phyloP scores from a whole-genome alignment of 1,284 basidiomycete species.

The Marasmius sp. region DNA sequence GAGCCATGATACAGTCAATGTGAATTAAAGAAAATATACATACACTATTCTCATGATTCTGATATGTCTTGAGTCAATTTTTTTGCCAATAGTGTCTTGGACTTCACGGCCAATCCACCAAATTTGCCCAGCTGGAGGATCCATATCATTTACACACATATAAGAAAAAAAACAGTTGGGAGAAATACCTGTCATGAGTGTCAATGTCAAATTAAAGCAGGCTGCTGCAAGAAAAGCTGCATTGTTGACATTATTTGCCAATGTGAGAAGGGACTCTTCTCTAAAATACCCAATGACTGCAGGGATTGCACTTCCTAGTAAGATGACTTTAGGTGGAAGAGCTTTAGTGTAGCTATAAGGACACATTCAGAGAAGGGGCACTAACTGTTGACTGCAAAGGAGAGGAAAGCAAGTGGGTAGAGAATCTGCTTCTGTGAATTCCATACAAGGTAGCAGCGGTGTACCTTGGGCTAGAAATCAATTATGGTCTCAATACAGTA shows the following conservation, averaged over 20 bases:
- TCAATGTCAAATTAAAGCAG: not conserved
- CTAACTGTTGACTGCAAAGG: not conserved
- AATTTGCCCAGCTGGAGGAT: not conserved
- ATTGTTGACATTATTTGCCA: not conserved
- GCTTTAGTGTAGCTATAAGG: not conserved
- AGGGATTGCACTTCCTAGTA: not conserved
- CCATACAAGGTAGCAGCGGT: too few species aligned
- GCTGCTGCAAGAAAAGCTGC: not conserved
- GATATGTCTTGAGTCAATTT: not conserved
- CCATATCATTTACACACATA: not conserved
- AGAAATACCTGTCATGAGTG: not conserved
- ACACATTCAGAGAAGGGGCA: not conserved
- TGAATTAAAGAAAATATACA: not conserved
- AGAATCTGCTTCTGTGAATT: too few species aligned
- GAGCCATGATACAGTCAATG: not conserved
- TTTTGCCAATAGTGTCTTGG: not conserved
- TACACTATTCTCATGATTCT: not conserved
- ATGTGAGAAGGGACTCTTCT: not conserved
- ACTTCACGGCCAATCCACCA: not conserved
- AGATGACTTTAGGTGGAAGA: not conserved
- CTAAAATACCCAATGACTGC: not conserved
- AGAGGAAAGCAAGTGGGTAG: too few species aligned
- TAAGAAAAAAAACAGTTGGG: not conserved
- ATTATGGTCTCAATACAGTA: too few species aligned
- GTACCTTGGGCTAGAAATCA: too few species aligned